Percentiles rank a stretch among this genome's conserved stretches.
Evolutionary conservation across 805 yeast species (phyloP).

Genomic region (Candida dajiaensis): DNA sequence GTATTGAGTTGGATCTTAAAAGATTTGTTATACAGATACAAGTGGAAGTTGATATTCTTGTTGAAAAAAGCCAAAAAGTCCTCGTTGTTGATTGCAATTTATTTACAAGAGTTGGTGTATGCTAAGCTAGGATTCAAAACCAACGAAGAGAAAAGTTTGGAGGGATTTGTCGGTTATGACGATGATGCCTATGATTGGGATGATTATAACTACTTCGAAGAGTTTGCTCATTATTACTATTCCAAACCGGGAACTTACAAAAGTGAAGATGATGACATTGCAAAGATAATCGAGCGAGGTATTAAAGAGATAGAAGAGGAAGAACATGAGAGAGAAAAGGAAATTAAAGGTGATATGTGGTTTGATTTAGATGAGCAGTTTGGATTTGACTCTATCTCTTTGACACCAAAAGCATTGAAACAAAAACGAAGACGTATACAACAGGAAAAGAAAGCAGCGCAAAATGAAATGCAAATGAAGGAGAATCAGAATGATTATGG

Average conservation of each 20-base stretch:
- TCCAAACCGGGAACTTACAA: constrained; percentile 4
- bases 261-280: constrained; percentile 4
- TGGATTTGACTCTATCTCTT: constrained; percentile 13
- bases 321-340: background rate
- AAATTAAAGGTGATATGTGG: background rate
- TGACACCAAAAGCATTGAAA: background rate
- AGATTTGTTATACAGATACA: constrained; percentile 17
- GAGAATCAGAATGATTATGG: background rate
- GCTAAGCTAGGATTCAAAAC: constrained; percentile 12
- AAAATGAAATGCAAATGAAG: background rate
- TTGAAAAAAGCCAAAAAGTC: constrained; percentile 10
- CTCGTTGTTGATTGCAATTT: constrained; percentile 10
- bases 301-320: background rate
- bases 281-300: constrained; percentile 2
- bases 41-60: constrained; percentile 17
- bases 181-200: constrained; percentile 12
- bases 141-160: constrained; percentile 4
- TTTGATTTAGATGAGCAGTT: constrained; percentile 19
- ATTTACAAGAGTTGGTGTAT: constrained; percentile 12
- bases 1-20: constrained; percentile 17
- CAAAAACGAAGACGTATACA: background rate
- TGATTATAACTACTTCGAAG: constrained; percentile 16
- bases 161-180: constrained; percentile 7
- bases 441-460: background rate
- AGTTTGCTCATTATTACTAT: constrained; percentile 11